phyloP scores from a whole-genome alignment of 2,329 filamentous ascomycete species.

The Alternaria conjuncta region DNA sequence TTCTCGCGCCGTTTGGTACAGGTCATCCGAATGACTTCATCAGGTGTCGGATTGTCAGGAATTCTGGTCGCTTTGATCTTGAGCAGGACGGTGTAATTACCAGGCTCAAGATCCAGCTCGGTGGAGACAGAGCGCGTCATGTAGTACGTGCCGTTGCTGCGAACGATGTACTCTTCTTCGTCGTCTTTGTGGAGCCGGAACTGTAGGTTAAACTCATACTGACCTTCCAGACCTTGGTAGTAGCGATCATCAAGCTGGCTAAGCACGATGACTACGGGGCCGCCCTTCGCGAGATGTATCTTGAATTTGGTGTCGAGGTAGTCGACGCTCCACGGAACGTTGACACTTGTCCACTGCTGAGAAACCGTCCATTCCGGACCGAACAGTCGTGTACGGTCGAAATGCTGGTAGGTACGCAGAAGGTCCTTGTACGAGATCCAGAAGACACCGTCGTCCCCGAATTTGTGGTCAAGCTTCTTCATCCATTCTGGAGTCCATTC shows the following conservation, averaged over 20 bases:
- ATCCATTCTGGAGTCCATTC: constrained; percentile 86
- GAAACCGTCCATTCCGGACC: constrained; percentile 66
- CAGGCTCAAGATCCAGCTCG: constrained; percentile 75
- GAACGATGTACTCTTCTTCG: constrained; percentile 66
- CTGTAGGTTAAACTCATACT: constrained; percentile 64
- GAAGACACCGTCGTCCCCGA: constrained; percentile 75
- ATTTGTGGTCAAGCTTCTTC: constrained; percentile 72
- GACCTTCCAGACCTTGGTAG: constrained; percentile 63
- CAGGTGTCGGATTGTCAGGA: constrained; percentile 60
- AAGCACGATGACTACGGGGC: constrained; percentile 64
- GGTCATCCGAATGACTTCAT: constrained; percentile 71
- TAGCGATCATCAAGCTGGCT: constrained; percentile 68
- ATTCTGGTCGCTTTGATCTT: constrained; percentile 73
- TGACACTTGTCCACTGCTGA: constrained; percentile 66
- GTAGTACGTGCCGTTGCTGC: constrained; percentile 61
- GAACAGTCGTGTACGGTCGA: constrained; percentile 67
- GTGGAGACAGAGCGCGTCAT: constrained; percentile 79
- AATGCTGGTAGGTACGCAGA: constrained; percentile 63
- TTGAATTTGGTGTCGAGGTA: constrained; percentile 67
- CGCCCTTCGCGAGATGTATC: constrained; percentile 58
- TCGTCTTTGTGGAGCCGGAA: constrained; percentile 66
- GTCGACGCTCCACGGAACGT: constrained; percentile 66
- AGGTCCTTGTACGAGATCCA: constrained; percentile 68
- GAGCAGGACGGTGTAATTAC: constrained; percentile 76
- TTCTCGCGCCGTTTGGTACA: constrained; percentile 73